Evolutionary conservation across 768 basidiomycete species (phyloP).

Genomic region (Pulveroboletus sp.): DNA sequence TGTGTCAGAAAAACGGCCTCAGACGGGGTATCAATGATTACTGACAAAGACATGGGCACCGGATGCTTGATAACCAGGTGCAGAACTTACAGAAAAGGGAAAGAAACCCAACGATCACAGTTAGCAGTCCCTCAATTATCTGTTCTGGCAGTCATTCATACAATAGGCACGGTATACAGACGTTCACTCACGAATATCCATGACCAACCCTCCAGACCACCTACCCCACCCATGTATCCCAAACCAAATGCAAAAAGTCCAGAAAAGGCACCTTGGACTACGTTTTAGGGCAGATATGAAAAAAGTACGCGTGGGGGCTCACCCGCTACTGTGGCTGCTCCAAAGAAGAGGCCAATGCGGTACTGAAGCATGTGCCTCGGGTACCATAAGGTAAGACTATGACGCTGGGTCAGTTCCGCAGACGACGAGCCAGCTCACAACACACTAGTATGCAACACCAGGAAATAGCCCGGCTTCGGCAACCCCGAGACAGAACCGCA

Average conservation of each 20-base stretch:
- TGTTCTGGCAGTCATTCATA: neutral
- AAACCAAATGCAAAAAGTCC: constrained; percentile 58
- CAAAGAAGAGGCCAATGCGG: constrained; percentile 63
- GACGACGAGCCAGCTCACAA: neutral
- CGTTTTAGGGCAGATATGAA: neutral
- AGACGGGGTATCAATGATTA: constrained; percentile 50
- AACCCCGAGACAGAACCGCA: constrained; percentile 57
- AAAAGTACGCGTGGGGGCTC: neutral
- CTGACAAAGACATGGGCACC: constrained; percentile 25
- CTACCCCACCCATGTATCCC: constrained; percentile 47
- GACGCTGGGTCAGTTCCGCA: neutral
- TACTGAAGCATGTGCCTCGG: constrained; percentile 58
- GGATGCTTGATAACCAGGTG: neutral
- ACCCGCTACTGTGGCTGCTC: constrained; percentile 61
- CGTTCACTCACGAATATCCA: constrained; percentile 60
- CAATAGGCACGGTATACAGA: neutral
- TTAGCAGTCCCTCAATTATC: constrained; percentile 46
- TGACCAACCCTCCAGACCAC: constrained; percentile 55
- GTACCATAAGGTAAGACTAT: constrained; percentile 66
- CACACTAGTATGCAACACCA: constrained; percentile 71
- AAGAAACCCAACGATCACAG: constrained; percentile 52
- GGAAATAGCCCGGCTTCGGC: constrained; percentile 74
- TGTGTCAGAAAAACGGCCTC: constrained; percentile 15
- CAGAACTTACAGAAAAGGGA: constrained; percentile 45
- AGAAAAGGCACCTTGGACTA: constrained; percentile 47